phyloP scores from a whole-genome alignment of 169 alveolate species.

The Plasmodium malariae region DNA sequence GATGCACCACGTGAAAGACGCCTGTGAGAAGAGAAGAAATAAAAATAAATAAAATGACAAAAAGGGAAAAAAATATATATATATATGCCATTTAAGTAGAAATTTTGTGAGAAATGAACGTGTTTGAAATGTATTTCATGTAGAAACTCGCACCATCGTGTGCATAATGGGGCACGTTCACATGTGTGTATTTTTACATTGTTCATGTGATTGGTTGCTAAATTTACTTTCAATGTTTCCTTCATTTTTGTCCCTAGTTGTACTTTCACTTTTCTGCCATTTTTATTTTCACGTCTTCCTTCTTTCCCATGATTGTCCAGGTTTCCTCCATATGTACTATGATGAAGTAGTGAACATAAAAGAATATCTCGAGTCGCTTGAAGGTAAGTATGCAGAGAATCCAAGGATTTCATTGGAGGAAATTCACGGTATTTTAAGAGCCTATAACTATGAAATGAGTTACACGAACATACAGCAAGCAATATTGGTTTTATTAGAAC shows the following conservation, averaged over 20 bases:
- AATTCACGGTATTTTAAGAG: conserved; percentile 5
- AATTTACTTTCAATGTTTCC: no score
- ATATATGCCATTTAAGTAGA: not conserved
- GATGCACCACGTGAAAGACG: conserved; percentile 21
- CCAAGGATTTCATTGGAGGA: conserved; percentile 10
- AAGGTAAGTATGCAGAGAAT: not conserved
- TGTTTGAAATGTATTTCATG: no score
- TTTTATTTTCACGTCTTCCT: not conserved
- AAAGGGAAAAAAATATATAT: not conserved
- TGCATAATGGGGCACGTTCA: no score
- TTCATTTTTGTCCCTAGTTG: not conserved
- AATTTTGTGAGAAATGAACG: no score
- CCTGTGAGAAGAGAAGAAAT: conserved; percentile 15
- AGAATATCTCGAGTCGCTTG: conserved; percentile 26
- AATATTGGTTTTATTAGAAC: conserved; percentile 7
- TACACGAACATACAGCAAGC: conserved; percentile 26
- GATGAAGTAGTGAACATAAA: conserved; percentile 41
- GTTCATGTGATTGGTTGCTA: no score
- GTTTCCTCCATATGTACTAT: conserved; percentile 14
- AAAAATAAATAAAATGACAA: not conserved
- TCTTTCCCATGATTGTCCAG: not conserved
- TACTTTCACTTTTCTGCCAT: not conserved
- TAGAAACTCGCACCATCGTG: no score
- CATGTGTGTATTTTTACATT: not conserved
- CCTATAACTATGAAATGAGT: not conserved